A percentile compares a stretch with the other conserved stretches of the same genome.
Evolutionary conservation across 139 green algal genomes (phyloP).

Genomic region (Auxenochlorella protothecoides): DNA sequence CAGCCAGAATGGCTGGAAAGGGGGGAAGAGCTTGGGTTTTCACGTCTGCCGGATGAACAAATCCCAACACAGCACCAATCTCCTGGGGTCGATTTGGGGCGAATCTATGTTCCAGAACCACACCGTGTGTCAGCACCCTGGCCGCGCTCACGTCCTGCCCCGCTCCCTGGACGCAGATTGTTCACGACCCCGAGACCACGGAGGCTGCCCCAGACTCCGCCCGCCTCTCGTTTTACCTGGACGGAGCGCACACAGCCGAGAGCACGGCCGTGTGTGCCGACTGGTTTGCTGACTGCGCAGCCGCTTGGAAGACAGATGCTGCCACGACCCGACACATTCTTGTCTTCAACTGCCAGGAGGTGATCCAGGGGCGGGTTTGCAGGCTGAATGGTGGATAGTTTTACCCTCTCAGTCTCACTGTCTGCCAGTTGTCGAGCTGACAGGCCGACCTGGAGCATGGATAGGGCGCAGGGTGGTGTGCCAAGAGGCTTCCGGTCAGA

Average conservation of each 20-base stretch:
- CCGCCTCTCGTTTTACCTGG: slow-evolving; percentile 75
- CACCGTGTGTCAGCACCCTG: too few relatives aligned
- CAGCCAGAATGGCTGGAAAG: too few relatives aligned
- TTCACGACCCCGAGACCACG: slow-evolving; percentile 8
- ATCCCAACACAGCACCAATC: too few relatives aligned
- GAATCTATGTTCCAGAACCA: too few relatives aligned
- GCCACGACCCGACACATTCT: slow-evolving; percentile 39
- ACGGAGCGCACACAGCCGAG: slow-evolving; percentile 93
- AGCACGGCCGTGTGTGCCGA: slow-evolving; percentile 76
- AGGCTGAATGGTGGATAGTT: neutral
- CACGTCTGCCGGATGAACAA: too few relatives aligned
- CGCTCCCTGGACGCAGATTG: slow-evolving; percentile 1
- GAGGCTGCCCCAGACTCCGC: neutral
- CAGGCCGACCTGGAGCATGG: neutral
- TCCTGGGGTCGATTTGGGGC: too few relatives aligned
- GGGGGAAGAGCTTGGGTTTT: too few relatives aligned
- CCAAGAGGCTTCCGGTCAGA: neutral
- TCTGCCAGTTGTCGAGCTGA: neutral
- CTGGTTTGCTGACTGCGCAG: slow-evolving; percentile 69
- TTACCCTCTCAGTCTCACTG: neutral
- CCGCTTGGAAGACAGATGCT: neutral
- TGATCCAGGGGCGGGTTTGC: neutral
- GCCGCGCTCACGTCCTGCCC: too few relatives aligned
- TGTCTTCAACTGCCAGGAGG: slow-evolving; percentile 91
- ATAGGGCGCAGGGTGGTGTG: neutral